These are phyloP conservation scores for Phialophora macrospora DNA, from an alignment of 2,329 filamentous ascomycete genomes.

Conservation along the genomic window DNA sequence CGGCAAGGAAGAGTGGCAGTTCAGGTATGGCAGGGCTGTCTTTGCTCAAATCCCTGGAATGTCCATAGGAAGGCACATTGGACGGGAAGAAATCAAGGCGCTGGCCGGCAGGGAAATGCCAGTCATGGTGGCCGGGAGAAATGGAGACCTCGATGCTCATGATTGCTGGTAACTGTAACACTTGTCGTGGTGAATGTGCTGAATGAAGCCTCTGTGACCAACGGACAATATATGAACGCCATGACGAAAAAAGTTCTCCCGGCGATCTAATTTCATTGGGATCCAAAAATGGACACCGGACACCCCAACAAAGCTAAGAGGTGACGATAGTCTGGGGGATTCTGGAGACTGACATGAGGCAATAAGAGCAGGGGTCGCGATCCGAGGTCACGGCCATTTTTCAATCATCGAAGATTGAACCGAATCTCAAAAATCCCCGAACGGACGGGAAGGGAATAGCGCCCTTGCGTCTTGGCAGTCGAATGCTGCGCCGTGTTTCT, in stretches of 20 bases:
- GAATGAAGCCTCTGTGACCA: slow-evolving; percentile 1
- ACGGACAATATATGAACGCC: slow-evolving; percentile 10
- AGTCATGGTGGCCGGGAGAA: slow-evolving; percentile 17
- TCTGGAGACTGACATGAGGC: slow-evolving; percentile 6
- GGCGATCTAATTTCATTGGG: slow-evolving; percentile 19
- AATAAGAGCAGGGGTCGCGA: slow-evolving; percentile 8
- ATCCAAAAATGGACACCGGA: slow-evolving; percentile 23
- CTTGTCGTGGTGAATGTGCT: slow-evolving; percentile 1
- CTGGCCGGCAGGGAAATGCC: slow-evolving; percentile 15
- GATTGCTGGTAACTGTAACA: neutral
- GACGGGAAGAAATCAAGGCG: slow-evolving; percentile 11
- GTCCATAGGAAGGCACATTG: neutral
- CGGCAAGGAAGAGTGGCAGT: slow-evolving; percentile 49
- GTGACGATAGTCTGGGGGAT: slow-evolving; percentile 10
- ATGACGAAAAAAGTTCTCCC: slow-evolving; percentile 19
- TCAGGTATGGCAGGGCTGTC: slow-evolving; percentile 22
- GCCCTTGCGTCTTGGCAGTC: neutral
- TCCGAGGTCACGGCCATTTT: slow-evolving; percentile 17
- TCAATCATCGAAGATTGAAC: slow-evolving; percentile 9
- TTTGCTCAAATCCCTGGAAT: slow-evolving; percentile 11
- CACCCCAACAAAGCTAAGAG: slow-evolving; percentile 16
- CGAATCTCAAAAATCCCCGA: slow-evolving; percentile 15
- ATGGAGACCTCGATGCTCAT: slow-evolving; percentile 26
- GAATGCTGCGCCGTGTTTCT: neutral
- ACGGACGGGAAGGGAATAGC: neutral